Evolutionary conservation across 2,329 filamentous ascomycete species (phyloP).

Genomic region (Sarocladium strictum): DNA sequence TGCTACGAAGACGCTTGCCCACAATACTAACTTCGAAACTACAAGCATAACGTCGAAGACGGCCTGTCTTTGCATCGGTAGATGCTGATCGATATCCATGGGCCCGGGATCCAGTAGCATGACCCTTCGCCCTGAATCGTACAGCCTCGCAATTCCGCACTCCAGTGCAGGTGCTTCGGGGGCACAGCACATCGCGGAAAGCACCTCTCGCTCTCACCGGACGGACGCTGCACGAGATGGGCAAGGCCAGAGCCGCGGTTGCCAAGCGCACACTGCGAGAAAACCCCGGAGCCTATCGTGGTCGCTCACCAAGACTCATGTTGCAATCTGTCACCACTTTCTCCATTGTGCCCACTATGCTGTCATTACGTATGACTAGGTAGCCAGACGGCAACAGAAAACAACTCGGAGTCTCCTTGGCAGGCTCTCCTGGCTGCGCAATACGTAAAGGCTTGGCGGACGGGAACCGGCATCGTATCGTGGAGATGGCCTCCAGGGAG

Average conservation of each 20-base stretch:
- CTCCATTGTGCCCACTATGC: no score
- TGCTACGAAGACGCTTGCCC: no score
- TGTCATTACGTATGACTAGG: background rate
- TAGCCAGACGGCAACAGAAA: background rate
- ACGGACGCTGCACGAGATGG: no score
- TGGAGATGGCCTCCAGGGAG: background rate
- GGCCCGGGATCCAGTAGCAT: no score
- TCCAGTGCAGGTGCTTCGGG: background rate
- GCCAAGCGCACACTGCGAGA: background rate
- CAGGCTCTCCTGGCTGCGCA: background rate
- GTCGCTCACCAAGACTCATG: background rate
- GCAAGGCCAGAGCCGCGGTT: no score
- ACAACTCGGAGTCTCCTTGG: background rate
- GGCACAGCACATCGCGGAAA: no score
- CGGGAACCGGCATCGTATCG: constrained; percentile 9
- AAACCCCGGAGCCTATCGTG: background rate
- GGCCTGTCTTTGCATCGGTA: background rate
- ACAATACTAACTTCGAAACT: no score
- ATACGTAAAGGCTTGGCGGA: constrained; percentile 7
- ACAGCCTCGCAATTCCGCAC: background rate
- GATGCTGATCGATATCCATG: background rate
- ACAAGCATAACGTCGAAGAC: no score
- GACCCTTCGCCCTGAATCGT: background rate
- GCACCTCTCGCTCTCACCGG: no score
- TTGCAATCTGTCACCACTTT: no score